A percentile compares a stretch with the other conserved stretches of the same genome.
Evolutionary conservation across 257 asterid species (phyloP).

Genomic region (Solanum piurae): DNA sequence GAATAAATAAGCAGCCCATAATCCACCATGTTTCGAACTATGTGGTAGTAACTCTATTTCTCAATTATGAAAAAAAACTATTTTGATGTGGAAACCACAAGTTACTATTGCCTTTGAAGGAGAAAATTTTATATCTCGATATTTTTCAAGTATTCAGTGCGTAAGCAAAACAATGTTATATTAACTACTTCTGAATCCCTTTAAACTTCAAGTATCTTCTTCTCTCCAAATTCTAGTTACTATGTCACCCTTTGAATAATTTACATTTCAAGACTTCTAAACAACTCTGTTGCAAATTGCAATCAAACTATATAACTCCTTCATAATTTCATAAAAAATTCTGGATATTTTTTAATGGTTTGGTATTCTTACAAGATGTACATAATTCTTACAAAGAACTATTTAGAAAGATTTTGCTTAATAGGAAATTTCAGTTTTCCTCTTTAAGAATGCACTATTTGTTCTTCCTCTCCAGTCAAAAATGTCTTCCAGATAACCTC

Average conservation of each 20-base stretch:
- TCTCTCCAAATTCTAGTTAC: too few species aligned
- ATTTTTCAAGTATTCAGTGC: background rate
- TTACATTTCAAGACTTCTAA: too few species aligned
- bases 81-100: too few species aligned
- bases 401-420: background rate
- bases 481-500: conserved; percentile 38
- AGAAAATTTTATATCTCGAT: background rate
- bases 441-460: background rate
- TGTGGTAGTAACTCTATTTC: too few species aligned
- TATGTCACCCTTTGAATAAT: too few species aligned
- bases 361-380: background rate
- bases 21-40: background rate
- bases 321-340: too few species aligned
- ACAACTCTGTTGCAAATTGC: too few species aligned
- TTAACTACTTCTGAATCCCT: too few species aligned
- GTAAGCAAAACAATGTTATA: too few species aligned
- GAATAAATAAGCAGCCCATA: background rate
- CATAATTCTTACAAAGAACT: background rate
- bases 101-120: background rate
- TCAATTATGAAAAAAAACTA: too few species aligned
- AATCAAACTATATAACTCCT: too few species aligned
- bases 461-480: conserved; percentile 15
- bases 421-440: background rate
- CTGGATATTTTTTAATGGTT: fast-evolving
- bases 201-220: too few species aligned